Evolutionary conservation across 164 flowering plant genomes (phyloP), one percentile per base, ranked within the genome.

Genomic region (Nymphaea thermarum): DNA sequence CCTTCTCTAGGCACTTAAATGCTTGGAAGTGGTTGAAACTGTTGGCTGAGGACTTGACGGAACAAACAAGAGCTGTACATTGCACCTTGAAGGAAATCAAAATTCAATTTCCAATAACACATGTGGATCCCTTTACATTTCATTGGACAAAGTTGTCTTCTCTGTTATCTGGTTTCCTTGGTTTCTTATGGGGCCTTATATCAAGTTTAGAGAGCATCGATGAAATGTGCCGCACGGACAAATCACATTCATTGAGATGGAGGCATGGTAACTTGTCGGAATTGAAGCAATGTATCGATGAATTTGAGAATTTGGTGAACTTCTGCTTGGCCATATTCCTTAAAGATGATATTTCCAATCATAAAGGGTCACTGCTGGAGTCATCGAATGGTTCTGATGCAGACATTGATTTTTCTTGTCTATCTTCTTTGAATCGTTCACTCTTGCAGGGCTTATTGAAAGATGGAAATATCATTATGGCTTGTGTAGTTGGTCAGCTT

Each of bases 171-270:
- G 86, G 96, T 80, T 65, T 83, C 76, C 85, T 82, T 68, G 98
- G 97, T 14, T 84, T 83, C 65, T 63, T 91, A 68, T 83, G 89
- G 90, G 97, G 95, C 69, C 65, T 88, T 63, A 80, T 81, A 73
- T 84, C 87, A 74, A 75, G 82, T 16, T 5, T 84, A 51, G 62
- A 71, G 64, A 69, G 64, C 63, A 63, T 36, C 51, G 73, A 71
- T 66, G 61, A 70, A 55, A 71, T 43, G 42, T 42, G 17, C 44
- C 8, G 42, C 71, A 68, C 66, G 47, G 60, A 25, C 42, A 73
- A 81, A 65, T 57, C 42, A 57, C 80, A 71, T 15, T 62, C 67
- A n/a, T 62, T 73, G 25, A 72, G 66, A 66, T 43, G 73, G 79
- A 73, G 77, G 59, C n/a, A 42, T 63, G 80, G 79, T 66, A 65